A percentile compares a stretch with the other conserved stretches of the same genome.
Evolutionary conservation across 192 early-diverging fungal species (phyloP).

Genomic region (Lunasporangiospora selenospora): DNA sequence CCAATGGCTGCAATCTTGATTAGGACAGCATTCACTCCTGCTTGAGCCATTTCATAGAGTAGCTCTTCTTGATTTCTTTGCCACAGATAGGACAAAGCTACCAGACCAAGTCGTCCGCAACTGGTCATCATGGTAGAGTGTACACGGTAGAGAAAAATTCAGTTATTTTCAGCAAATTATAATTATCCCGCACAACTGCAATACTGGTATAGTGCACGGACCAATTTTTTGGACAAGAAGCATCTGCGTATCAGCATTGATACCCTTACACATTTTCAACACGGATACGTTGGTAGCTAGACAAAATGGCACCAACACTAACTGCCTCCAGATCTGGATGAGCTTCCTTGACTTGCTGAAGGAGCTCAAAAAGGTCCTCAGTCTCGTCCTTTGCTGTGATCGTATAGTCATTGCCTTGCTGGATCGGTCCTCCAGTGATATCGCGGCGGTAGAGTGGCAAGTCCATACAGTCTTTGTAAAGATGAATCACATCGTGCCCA

Average conservation of each 20-base stretch:
- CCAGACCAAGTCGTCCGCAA: conserved; percentile 85
- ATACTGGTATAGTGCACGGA: no score
- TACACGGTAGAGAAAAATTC: not conserved
- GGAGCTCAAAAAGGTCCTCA: conserved; percentile 86
- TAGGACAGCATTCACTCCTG: conserved; percentile 80
- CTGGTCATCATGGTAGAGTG: conserved; percentile 36
- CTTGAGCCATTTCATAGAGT: conserved; percentile 84
- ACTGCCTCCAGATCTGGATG: conserved; percentile 88
- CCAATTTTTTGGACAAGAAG: no score
- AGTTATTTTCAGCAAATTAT: conserved; percentile 20
- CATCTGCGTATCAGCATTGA: no score
- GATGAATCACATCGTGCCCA: conserved; percentile 87
- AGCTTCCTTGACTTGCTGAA: conserved; percentile 68
- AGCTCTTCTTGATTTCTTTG: conserved; percentile 83
- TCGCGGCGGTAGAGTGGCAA: conserved; percentile 83
- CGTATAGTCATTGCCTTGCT: conserved; percentile 71
- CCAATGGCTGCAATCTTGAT: conserved; percentile 95
- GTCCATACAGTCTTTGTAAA: conserved; percentile 84
- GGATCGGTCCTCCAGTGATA: conserved; percentile 74
- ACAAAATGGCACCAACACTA: conserved; percentile 94
- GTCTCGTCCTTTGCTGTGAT: conserved; percentile 85
- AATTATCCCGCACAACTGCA: no score
- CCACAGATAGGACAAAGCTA: conserved; percentile 90
- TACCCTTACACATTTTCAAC: conserved; percentile 89
- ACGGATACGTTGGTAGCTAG: conserved; percentile 96